Evolutionary conservation across 345 rosid species (phyloP), one percentile per base, ranked within the genome.

Genomic region (Populus euphratica): DNA sequence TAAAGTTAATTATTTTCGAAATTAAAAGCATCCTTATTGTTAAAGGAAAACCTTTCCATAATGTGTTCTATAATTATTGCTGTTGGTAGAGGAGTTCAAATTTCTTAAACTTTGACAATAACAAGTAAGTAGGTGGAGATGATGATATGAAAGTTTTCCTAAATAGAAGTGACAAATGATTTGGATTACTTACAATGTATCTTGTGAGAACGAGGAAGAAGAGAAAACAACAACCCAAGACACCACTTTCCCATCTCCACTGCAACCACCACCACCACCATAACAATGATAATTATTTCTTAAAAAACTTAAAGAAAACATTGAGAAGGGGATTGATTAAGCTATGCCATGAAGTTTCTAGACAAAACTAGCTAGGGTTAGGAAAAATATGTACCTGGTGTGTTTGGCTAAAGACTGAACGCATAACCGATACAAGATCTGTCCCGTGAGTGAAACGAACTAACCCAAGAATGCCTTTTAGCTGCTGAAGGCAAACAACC

Each of bases 191-290:
- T 85, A 87, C 90, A 20, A 83, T 73, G 73, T 76, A 76, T 79
- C 83, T 86, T 14, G 92, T 59, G 36, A 79, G 29, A 33, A 85
- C n/a, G 39, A 87, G 86, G 81, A 89, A 81, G 68, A 78, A 63
- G 29, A 87, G 81, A 78, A 89, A 89, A 36, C 83, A 72, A 43
- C 77, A 72, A 20, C 91, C 90, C 68, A 85, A 68, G 5, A 81
- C 76, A 64, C 83, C 77, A 38, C 89, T 86, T 82, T 85, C 83
- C 92, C 87, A 84, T 72, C 82, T 82, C 92, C 92, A 89, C 90
- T 87, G 90, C 86, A 76, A 52, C 50, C 69, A 43, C 70, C 75
- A 78, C n/a, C 67, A 52, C 49, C 71, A 77, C 10, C 52, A 52
- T 43, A 56, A 68, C 54, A 64, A 67, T 5, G 27, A 49, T 10